Evolutionary conservation across 2,329 filamentous ascomycete genomes (phyloP), one percentile per base, ranked within the genome.

Genomic region (Neofusicoccum parvum): DNA sequence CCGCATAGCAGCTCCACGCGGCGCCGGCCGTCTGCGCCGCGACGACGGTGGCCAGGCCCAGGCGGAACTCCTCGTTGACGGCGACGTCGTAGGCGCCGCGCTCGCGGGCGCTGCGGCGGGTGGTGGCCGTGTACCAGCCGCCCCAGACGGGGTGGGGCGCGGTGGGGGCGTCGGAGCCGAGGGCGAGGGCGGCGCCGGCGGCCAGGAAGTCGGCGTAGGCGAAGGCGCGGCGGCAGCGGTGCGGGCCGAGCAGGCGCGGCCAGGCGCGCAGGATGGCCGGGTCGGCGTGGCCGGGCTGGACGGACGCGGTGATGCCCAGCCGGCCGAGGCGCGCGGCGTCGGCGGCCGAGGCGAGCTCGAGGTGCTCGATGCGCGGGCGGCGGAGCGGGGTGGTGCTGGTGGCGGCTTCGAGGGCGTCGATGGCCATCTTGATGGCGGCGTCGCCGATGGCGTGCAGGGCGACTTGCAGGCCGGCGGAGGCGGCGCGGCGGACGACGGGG

Each of bases 261-360:
- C 88, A 90, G 0, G 86, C 87, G 34, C 82, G 79, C 3, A 90
- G 76, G 64, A 89, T 87, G 0, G 86, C 85, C 0, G 88, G 88
- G 73, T 97, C 93, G 70, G 93, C 91, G 77, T 93, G 96, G 80
- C 96, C 96, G 23, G 93, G 95, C 81, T 97, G 92, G 69, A 97
- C 96, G 65, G 91, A 91, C 67, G 96, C 94, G 65, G 92, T 97
- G 75, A 90, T 88, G 56, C 87, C 86, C 3, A 88, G 76, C 27
- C 77, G 71, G 5, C 86, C 87, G 0, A 90, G 80, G 1, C 87
- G 78, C 2, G 71, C 77, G 0, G 86, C 87, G 69, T 90, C 88
- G 65, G 80, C 78, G 0, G 80, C 79, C 0, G 81, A 81, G 0
- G 87, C 80, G 36, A 90, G 80, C 72, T 90, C 88, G 3, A 90